Conservation (phyloP, 2,329 filamentous ascomycete genomes). For the Ceratocystis diversiconidia region DNA sequence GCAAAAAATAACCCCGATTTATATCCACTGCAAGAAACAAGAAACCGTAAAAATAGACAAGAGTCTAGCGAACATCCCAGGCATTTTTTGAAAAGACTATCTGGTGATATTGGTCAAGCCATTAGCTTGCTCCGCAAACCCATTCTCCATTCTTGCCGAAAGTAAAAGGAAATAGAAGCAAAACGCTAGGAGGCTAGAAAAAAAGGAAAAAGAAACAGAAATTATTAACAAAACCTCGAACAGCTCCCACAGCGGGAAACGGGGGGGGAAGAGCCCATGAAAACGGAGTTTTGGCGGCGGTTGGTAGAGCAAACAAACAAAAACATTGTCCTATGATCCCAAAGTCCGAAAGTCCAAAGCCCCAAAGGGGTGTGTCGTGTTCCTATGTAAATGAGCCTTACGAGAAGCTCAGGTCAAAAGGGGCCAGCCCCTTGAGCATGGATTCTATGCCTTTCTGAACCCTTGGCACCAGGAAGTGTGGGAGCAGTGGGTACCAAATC, state of each 20-base stretch:
- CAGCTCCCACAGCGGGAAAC: too few relatives aligned
- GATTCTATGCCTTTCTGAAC: not conserved
- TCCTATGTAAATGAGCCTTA: not conserved
- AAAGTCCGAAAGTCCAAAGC: not conserved
- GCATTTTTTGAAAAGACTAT: not conserved
- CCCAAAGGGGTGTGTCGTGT: not conserved
- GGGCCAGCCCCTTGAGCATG: conserved; percentile 7
- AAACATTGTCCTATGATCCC: not conserved
- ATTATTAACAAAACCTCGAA: not conserved
- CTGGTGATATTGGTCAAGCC: not conserved
- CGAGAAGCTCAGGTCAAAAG: not conserved
- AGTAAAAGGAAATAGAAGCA: not conserved
- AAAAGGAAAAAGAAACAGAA: not conserved
- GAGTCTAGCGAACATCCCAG: not conserved
- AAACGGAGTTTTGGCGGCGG: not conserved
- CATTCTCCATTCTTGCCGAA: not conserved
- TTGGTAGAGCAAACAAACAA: not conserved
- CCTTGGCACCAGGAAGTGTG: not conserved
- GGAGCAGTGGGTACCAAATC: conserved; percentile 1
- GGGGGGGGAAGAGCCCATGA: not conserved
- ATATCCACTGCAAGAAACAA: not conserved
- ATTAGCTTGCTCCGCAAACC: not conserved
- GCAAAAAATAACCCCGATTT: not conserved
- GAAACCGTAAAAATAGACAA: not conserved
- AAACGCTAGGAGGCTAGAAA: not conserved